Conservation (phyloP, 2,329 filamentous ascomycete species). For the Polychaeton citri region DNA sequence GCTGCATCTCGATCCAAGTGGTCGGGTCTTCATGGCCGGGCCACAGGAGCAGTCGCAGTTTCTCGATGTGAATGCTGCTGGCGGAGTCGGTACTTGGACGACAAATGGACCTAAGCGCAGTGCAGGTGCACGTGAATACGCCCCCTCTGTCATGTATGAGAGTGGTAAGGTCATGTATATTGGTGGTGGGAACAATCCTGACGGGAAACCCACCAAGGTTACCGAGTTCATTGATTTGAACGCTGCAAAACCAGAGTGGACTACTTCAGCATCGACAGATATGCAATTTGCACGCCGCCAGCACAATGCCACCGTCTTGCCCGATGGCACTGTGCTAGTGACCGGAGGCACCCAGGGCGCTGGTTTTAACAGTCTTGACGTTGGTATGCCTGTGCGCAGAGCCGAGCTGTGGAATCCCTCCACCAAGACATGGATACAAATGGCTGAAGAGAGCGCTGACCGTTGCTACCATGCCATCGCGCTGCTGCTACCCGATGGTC, state of each 20-base stretch:
- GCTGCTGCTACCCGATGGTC: background rate
- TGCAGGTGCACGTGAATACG: constrained; percentile 2
- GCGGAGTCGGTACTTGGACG: background rate
- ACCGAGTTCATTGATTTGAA: too few species aligned
- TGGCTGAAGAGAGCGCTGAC: too few species aligned
- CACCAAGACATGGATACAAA: too few species aligned
- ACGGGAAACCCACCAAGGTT: too few species aligned
- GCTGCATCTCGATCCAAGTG: constrained; percentile 2
- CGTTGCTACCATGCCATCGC: too few species aligned
- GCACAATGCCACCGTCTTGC: constrained; percentile 4
- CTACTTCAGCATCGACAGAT: too few species aligned
- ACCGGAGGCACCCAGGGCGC: too few species aligned
- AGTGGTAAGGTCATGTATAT: constrained; percentile 3
- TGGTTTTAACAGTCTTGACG: too few species aligned
- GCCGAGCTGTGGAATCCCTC: too few species aligned
- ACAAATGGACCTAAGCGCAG: too few species aligned
- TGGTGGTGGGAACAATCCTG: constrained; percentile 1
- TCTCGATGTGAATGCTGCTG: constrained; percentile 1
- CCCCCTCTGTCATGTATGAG: constrained; percentile 1
- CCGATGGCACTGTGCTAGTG: constrained; percentile 3
- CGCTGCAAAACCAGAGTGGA: too few species aligned
- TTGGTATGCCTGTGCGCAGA: too few species aligned
- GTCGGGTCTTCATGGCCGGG: constrained; percentile 3
- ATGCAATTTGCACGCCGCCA: constrained; percentile 2
- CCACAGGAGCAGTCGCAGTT: constrained; percentile 1